Percentiles rank a stretch among this genome's conserved stretches.
phyloP scores from a whole-genome alignment of 257 asterid genomes.

The Solanum corneliomulleri region DNA sequence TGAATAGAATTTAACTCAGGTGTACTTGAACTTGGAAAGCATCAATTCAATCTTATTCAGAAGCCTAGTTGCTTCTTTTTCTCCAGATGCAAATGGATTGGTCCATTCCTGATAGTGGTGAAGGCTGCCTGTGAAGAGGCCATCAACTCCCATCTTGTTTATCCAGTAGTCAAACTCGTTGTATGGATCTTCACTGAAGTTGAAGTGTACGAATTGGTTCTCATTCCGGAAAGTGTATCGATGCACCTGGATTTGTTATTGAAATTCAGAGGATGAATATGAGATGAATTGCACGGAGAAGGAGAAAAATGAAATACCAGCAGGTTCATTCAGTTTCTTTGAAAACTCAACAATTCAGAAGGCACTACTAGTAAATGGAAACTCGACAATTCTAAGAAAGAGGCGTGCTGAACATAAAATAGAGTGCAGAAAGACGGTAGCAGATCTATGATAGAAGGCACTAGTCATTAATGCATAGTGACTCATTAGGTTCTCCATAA shows the following conservation, averaged over 20 bases:
- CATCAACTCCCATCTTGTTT: slow-evolving; percentile 71
- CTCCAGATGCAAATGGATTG: slow-evolving; percentile 32
- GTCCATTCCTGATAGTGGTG: slow-evolving; percentile 84
- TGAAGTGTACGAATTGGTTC: slow-evolving; percentile 64
- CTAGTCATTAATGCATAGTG: background rate
- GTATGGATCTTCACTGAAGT: slow-evolving; percentile 86
- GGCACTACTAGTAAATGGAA: too few species aligned
- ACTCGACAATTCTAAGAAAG: background rate
- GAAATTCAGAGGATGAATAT: background rate
- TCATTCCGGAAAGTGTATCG: slow-evolving; percentile 87
- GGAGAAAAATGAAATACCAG: background rate
- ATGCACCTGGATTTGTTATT: slow-evolving; percentile 56
- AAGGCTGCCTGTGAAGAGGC: slow-evolving; percentile 83
- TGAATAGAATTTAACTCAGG: background rate
- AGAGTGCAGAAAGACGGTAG: background rate
- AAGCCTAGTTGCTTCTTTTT: slow-evolving; percentile 36
- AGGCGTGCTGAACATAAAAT: background rate
- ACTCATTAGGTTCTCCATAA: background rate
- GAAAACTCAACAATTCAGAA: background rate
- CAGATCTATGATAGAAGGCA: background rate
- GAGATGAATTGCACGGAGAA: background rate
- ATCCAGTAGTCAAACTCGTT: slow-evolving; percentile 74
- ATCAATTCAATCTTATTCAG: slow-evolving; percentile 42
- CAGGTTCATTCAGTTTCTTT: background rate
- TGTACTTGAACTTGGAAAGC: slow-evolving; percentile 42